Percentiles rank a stretch among this genome's conserved stretches.
These are phyloP conservation scores for Talaromyces funiculosus DNA, from an alignment of 2,329 filamentous ascomycete species.

Conservation along the genomic window DNA sequence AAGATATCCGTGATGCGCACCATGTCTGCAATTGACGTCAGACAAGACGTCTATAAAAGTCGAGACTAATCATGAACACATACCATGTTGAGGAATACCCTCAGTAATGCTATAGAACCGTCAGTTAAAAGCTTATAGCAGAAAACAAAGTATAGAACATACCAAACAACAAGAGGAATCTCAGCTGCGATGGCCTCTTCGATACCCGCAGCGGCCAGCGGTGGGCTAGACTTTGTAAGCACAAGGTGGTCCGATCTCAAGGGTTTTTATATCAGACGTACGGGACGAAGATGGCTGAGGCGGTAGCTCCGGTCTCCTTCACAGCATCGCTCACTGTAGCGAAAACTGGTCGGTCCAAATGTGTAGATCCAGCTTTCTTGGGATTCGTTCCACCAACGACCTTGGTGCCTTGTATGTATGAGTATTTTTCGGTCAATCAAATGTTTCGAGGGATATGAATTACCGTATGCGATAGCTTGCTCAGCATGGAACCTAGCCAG, in stretches of 20 bases:
- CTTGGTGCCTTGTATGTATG: conserved; percentile 67
- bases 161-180: conserved; percentile 89
- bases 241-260: conserved; percentile 9
- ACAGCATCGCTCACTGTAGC: conserved; percentile 81
- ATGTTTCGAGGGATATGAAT: conserved; percentile 17
- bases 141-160: conserved; percentile 19
- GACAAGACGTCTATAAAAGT: not conserved
- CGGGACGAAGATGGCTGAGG: conserved; percentile 95
- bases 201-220: conserved; percentile 87
- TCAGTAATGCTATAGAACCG: conserved; percentile 65
- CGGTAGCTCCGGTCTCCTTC: conserved; percentile 82
- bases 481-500: conserved; percentile 80
- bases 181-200: conserved; percentile 94
- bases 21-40: conserved; percentile 63
- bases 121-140: conserved; percentile 5
- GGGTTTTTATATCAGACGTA: conserved; percentile 67
- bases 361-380: conserved; percentile 89
- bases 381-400: conserved; percentile 98
- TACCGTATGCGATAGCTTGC: conserved; percentile 98
- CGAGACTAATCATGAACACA: conserved; percentile 26
- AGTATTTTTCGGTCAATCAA: conserved; percentile 14
- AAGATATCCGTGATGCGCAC: conserved; percentile 97
- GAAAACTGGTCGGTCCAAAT: conserved; percentile 91
- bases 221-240: conserved; percentile 57
- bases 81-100: conserved; percentile 95